These are phyloP conservation scores for Pseudogymnoascus sp. DNA, from an alignment of 2,329 filamentous ascomycete genomes.

Conservation along the genomic window DNA sequence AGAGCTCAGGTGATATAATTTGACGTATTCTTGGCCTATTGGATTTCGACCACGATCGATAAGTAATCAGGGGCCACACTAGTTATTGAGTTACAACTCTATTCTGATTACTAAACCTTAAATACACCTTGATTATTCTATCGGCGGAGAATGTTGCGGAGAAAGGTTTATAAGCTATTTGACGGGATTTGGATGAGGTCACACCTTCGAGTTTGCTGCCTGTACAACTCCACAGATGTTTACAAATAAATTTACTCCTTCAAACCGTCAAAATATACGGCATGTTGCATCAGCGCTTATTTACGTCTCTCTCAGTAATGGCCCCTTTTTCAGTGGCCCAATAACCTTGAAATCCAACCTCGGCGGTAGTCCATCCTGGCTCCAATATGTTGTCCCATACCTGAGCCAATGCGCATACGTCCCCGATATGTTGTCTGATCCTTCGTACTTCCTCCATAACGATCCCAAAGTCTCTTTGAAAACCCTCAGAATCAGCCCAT, in stretches of 20 bases:
- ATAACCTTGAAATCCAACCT: constrained; percentile 29
- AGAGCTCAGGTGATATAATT: background rate
- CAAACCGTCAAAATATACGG: background rate
- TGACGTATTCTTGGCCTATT: background rate
- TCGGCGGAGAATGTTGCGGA: background rate
- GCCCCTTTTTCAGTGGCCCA: constrained; percentile 35
- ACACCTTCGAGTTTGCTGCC: background rate
- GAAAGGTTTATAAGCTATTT: background rate
- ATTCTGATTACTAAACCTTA: background rate
- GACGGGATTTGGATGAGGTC: background rate
- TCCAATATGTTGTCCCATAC: constrained; percentile 41
- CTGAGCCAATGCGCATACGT: constrained; percentile 50
- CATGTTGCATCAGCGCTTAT: background rate
- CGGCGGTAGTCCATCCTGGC: constrained; percentile 35
- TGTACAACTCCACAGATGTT: background rate
- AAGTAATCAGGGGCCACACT: background rate
- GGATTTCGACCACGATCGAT: background rate
- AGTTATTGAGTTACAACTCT: background rate
- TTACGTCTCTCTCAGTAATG: constrained; percentile 24
- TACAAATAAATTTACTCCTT: background rate
- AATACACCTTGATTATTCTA: background rate
- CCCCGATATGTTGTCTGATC: constrained; percentile 40
- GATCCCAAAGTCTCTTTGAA: constrained; percentile 44
- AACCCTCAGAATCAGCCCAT: constrained; percentile 45
- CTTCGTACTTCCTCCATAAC: constrained; percentile 43